phyloP scores from a whole-genome alignment of 2,329 filamentous ascomycete genomes.

The Cyphellophora europaea region DNA sequence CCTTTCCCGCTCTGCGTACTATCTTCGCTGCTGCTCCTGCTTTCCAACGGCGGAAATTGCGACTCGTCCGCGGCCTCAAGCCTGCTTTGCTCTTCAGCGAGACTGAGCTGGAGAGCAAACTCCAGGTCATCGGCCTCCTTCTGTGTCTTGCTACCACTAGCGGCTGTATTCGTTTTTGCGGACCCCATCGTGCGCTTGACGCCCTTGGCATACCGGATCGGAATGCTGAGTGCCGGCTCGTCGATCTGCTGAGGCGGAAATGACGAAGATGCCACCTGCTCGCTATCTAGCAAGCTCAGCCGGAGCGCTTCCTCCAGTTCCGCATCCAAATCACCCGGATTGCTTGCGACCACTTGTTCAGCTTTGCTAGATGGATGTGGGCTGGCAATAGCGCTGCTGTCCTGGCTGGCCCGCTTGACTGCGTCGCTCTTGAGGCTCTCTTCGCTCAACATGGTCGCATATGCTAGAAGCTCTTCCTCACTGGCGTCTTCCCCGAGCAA shows the following conservation, averaged over 20 bases:
- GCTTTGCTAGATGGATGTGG: conserved; percentile 3
- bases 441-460: conserved; percentile 53
- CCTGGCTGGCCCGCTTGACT: conserved; percentile 33
- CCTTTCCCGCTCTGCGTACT: too few relatives aligned
- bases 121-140: conserved; percentile 49
- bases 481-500: conserved; percentile 48
- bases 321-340: too few relatives aligned
- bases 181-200: conserved; percentile 13
- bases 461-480: conserved; percentile 55
- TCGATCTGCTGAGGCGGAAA: conserved; percentile 8
- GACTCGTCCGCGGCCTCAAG: neutral
- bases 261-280: conserved; percentile 13
- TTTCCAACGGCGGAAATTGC: too few relatives aligned
- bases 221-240: conserved; percentile 19
- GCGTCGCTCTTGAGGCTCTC: conserved; percentile 45
- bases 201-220: conserved; percentile 27
- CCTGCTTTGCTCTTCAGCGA: conserved; percentile 39
- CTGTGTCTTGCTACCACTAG: conserved; percentile 28
- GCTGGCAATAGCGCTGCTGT: conserved; percentile 24
- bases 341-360: neutral
- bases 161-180: conserved; percentile 11
- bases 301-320: conserved; percentile 57
- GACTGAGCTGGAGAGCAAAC: conserved; percentile 52
- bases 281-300: conserved; percentile 34
- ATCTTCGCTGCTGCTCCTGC: neutral